Evolutionary conservation across 2,329 filamentous ascomycete genomes (phyloP), one percentile per base, ranked within the genome.

Genomic region (Ophiostoma ips): DNA sequence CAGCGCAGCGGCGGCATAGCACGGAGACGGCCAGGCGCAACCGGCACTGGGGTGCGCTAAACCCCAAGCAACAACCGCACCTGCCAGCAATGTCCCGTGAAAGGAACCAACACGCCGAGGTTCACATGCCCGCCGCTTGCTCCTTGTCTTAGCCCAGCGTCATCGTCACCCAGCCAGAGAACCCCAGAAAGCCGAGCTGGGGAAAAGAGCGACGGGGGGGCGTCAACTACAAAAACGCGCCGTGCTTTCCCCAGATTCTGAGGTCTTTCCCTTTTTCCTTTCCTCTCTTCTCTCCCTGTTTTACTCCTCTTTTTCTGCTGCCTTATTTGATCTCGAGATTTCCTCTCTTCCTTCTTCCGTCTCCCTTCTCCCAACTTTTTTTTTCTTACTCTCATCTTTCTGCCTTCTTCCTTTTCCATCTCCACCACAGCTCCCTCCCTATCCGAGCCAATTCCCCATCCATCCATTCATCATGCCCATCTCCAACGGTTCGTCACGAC

Each of bases 71-170:
- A 18, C 31, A 38, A 45, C 43, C 35, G 49, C 37, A 34, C 19
- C 28, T 33, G 16, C 18, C 21, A 13, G 13, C 19, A 18, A 19
- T n/a, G n/a, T 45, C 50, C 46, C 47, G 37, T 52, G 50, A 52
- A 37, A 52, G 31, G 50, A 49, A n/a, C 21, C 31, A 33, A 36
- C 40, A 37, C 50, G 50, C 50, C 50, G 50, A 52, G 50, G 50
- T 52, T 52, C 50, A 52, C 50, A 52, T 52, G 50, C 33, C 36
- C 19, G 37, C 37, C n/a, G 37, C 37, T 40, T 41, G 37, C 37
- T 28, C 19, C 38, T 41, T 24, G 38, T 31, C 36, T 31, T 43
- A 47, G 38, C 36, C 45, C 43, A 52, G 50, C 46, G 50, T 52
- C 50, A 52, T 52, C 46, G 46, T 37, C 40, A 48, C 33, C 36